phyloP scores from a whole-genome alignment of 805 yeast genomes.

The Candida oleophila region DNA sequence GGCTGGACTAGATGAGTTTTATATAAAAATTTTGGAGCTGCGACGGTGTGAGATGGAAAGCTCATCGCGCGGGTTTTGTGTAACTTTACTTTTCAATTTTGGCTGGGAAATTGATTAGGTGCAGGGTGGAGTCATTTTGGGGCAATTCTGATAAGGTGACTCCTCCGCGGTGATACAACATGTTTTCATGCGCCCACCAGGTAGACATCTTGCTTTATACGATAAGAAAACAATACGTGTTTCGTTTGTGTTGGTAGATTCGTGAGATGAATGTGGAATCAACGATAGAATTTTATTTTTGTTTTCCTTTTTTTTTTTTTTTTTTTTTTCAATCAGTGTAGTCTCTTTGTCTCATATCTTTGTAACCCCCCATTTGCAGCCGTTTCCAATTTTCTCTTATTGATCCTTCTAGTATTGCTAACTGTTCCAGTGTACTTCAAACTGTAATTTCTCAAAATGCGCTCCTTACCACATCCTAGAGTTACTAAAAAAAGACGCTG shows the following conservation, averaged over 20 bases:
- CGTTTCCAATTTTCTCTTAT: neutral
- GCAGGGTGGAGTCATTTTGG: neutral
- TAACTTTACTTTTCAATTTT: neutral
- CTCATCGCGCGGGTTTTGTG: neutral
- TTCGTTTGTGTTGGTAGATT: too few relatives aligned
- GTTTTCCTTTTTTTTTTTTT: too few relatives aligned
- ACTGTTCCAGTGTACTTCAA: neutral
- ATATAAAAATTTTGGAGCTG: neutral
- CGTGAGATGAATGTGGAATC: too few relatives aligned
- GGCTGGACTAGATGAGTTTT: neutral
- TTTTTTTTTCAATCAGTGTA: too few relatives aligned
- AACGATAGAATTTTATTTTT: neutral
- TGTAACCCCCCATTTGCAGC: neutral
- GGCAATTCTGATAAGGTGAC: neutral
- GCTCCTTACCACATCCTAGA: slow-evolving; percentile 39
- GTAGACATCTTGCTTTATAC: too few relatives aligned
- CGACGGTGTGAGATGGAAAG: neutral
- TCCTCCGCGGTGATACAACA: neutral
- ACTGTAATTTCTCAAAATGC: slow-evolving; percentile 16
- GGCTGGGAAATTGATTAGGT: neutral
- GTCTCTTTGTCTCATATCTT: too few relatives aligned
- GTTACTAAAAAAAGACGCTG: slow-evolving; percentile 30
- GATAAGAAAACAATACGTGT: too few relatives aligned
- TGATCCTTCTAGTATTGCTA: too few relatives aligned
- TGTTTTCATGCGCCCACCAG: neutral